phyloP scores from a whole-genome alignment of 2,329 filamentous ascomycete genomes.

The Aspergillus melleus region DNA sequence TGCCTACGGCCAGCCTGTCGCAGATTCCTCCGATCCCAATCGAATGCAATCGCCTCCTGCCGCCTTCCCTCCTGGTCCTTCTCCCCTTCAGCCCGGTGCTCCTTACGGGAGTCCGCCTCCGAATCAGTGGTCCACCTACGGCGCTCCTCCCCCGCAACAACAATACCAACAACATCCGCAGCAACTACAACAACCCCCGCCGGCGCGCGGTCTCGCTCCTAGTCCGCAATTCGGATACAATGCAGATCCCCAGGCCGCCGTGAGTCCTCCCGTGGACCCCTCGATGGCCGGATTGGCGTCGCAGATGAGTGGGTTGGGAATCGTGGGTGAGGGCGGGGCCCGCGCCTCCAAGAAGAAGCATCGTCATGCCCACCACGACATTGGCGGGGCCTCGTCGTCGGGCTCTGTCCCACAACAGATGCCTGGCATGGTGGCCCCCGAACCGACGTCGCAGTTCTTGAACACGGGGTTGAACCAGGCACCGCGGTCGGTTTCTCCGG shows the following conservation, averaged over 20 bases:
- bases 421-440: constrained; percentile 63
- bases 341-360: constrained; percentile 80
- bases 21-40: constrained; percentile 58
- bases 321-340: constrained; percentile 53
- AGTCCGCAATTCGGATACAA: constrained; percentile 30
- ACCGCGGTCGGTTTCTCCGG: constrained; percentile 28
- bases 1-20: constrained; percentile 41
- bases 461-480: constrained; percentile 53
- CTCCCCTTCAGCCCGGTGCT: constrained; percentile 39
- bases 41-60: constrained; percentile 48
- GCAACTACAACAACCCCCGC: constrained; percentile 26
- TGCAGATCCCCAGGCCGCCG: constrained; percentile 25
- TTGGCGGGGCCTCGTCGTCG: constrained; percentile 65
- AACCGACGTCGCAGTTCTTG: constrained; percentile 59
- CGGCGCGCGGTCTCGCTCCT: constrained; percentile 21
- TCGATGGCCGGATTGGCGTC: constrained; percentile 39
- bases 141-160: constrained; percentile 16
- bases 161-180: background rate
- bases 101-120: constrained; percentile 36
- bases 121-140: constrained; percentile 34
- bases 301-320: constrained; percentile 76
- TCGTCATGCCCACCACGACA: constrained; percentile 84
- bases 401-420: constrained; percentile 57
- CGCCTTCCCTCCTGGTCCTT: constrained; percentile 35
- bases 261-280: constrained; percentile 28